Conservation (phyloP, 2,329 filamentous ascomycete genomes). For the Eurotiales sp. region DNA sequence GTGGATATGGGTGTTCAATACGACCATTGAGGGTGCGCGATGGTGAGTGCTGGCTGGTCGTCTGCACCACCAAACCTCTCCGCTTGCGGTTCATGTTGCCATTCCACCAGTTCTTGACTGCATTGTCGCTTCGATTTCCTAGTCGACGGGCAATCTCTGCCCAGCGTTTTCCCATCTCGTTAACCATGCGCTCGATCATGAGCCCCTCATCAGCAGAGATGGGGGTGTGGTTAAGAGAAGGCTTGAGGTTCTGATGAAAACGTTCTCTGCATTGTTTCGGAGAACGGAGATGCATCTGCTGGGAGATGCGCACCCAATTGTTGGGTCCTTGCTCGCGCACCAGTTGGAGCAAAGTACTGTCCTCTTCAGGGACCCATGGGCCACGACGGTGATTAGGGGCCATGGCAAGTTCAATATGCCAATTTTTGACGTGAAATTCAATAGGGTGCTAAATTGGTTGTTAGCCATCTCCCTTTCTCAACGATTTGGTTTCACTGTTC, state of each 20-base stretch:
- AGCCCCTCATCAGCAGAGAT: conserved; percentile 68
- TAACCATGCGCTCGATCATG: conserved; percentile 73
- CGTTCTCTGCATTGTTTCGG: conserved; percentile 94
- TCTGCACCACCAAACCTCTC: conserved; percentile 44
- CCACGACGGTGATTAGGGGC: conserved; percentile 63
- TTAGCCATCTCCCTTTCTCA: too few species aligned
- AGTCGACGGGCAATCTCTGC: conserved; percentile 84
- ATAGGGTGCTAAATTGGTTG: neutral
- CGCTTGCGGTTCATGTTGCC: conserved; percentile 80
- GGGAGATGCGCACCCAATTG: conserved; percentile 88
- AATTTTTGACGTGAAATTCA: neutral
- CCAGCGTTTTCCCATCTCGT: conserved; percentile 80
- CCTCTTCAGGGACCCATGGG: conserved; percentile 78
- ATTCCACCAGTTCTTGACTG: conserved; percentile 98
- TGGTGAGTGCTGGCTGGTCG: conserved; percentile 17
- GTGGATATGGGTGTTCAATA: conserved; percentile 37
- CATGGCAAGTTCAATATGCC: conserved; percentile 31
- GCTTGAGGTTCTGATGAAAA: conserved; percentile 90
- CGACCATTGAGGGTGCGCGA: conserved; percentile 35
- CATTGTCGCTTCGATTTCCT: conserved; percentile 84
- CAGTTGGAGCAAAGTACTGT: conserved; percentile 65
- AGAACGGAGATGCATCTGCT: conserved; percentile 70
- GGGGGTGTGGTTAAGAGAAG: conserved; percentile 66
- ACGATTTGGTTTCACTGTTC: neutral
- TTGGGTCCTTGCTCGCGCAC: conserved; percentile 68